A percentile compares a stretch with the other conserved stretches of the same genome.
These are phyloP conservation scores for Nemania bipapillata DNA, from an alignment of 2,329 filamentous ascomycete genomes.

Conservation along the genomic window DNA sequence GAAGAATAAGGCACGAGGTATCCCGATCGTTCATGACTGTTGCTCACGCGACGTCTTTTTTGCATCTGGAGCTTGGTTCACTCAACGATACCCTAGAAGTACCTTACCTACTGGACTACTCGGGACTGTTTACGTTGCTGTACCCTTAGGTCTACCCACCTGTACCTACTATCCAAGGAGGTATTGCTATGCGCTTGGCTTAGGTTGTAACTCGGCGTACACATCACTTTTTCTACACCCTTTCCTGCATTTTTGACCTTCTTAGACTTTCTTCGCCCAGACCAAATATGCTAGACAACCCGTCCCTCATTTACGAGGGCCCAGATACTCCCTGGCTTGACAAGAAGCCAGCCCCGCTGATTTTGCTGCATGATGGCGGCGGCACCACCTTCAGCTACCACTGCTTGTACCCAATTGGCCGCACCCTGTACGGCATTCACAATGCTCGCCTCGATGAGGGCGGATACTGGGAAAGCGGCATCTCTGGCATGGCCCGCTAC, in stretches of 20 bases:
- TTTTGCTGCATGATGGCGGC: constrained; percentile 70
- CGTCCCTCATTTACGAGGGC: constrained; percentile 48
- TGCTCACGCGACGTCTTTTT: background rate
- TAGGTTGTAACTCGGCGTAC: background rate
- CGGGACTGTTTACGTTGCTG: too few species aligned
- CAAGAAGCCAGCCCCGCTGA: constrained; percentile 56
- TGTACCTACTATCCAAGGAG: background rate
- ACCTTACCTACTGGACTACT: background rate
- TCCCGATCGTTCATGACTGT: background rate
- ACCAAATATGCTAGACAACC: constrained; percentile 43
- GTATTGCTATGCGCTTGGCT: background rate
- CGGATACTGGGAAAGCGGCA: constrained; percentile 61
- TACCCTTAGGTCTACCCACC: too few species aligned
- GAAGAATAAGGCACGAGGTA: background rate
- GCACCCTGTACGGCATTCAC: constrained; percentile 64
- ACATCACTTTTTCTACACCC: background rate
- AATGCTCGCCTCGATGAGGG: constrained; percentile 65
- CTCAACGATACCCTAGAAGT: background rate
- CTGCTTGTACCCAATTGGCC: constrained; percentile 61
- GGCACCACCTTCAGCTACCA: constrained; percentile 69
- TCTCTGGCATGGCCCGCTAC: constrained; percentile 65
- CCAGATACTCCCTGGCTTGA: constrained; percentile 32
- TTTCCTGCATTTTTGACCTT: background rate
- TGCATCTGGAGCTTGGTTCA: background rate
- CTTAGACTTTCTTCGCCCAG: background rate